Evolutionary conservation across 441 rosid species (phyloP), one percentile per base, ranked within the genome.

Genomic region (Populus hybrid): DNA sequence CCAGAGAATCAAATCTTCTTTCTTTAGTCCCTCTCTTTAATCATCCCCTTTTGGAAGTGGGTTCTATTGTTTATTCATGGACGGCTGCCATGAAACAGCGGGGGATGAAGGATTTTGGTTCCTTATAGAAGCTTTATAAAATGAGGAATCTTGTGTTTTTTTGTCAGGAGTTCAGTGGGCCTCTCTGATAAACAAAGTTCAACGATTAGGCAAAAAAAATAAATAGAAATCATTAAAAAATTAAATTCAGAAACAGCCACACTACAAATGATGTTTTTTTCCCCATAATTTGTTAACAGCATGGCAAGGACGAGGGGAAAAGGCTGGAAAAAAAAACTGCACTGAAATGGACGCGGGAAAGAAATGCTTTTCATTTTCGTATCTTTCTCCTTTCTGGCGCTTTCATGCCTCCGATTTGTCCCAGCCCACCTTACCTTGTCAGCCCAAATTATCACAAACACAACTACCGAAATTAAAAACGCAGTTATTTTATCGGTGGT

Each of bases 61-160:
- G 71, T 74, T 64, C 63, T 38, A 18, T 40, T 65, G 38, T 74
- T 74, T 65, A 74, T 74, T 38, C 46, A 32, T 67, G 78, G 78
- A 68, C 50, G 46, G 34, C 67, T 30, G n/a, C 46, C 14, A 11
- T 26, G 0, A 40, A 57, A 28, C 34, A 57, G 71, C 14, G n/a
- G 0, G 12, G 5, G 42, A 21, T 5, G 19, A 23, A 74, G 63
- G 57, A 74, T 64, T 65, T 74, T 40, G 57, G 66, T 6, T 38
- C 71, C 24, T 24, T 4, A 36, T 18, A 38, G 26, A 14, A 2
- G 6, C 9, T 18, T 9, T 4, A 38, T 5, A 63, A 74, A 63
- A 5, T 21, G 64, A 30, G 10, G 36, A 74, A 11, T 23, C 26
- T 16, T 4, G 14, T 32, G 53, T 32, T 74, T 14, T 74, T 23